Conservation (phyloP, 139 green algal genomes). For the Zygnema cylindricum region DNA sequence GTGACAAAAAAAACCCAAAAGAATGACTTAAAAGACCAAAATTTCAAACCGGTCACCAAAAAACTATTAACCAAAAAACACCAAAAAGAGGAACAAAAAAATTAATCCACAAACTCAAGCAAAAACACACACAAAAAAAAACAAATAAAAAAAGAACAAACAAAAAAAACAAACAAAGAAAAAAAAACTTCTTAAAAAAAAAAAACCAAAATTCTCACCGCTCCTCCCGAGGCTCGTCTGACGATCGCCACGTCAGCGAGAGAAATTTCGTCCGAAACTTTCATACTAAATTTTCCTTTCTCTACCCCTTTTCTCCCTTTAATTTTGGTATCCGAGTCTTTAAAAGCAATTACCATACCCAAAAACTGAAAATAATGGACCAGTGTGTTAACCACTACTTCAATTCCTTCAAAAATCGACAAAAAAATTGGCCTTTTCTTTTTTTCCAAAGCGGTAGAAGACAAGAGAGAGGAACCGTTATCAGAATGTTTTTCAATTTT, state of each 20-base stretch:
- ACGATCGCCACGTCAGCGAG: not conserved
- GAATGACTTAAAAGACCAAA: not conserved
- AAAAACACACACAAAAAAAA: not conserved
- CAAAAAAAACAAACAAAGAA: not conserved
- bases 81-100: not conserved
- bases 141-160: not conserved
- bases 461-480: too few species aligned
- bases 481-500: too few species aligned
- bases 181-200: not conserved
- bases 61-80: not conserved
- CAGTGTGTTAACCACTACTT: constrained; percentile 29
- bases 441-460: too few species aligned
- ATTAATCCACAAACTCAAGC: not conserved
- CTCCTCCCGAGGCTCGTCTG: not conserved
- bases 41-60: not conserved
- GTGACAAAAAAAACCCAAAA: too few species aligned
- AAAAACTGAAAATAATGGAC: not conserved
- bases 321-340: constrained; percentile 7
- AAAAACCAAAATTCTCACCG: not conserved
- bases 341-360: constrained; percentile 13
- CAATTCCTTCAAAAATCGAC: too few species aligned
- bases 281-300: not conserved
- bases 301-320: not conserved
- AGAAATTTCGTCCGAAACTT: not conserved
- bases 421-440: too few species aligned